Base-by-base conservation (phyloP, 2,329 filamentous ascomycete genomes). In the Leptographium procerum region DNA sequence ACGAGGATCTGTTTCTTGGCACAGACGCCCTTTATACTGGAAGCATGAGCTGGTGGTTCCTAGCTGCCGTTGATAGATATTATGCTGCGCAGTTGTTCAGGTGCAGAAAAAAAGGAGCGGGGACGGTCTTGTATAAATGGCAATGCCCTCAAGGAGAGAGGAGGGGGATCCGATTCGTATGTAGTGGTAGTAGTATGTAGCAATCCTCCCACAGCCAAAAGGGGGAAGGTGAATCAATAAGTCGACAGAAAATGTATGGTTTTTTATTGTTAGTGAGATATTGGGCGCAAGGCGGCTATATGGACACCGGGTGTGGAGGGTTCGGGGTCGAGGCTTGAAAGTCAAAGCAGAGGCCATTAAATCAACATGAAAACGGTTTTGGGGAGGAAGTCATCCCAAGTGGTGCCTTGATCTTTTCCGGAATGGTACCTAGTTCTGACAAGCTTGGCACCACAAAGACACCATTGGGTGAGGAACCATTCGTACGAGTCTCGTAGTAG, bases 81-180 rank as follows among this genome's bases (percentile, higher is more conserved):
- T 28, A 3, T 28, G 13, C 47, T n/a, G 3, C 26, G 7, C 11
- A 8, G 11, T 26, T 4, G 26, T n/a, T n/a, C 47, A 13, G 47
- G 24, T 24, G 26, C 14, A 50, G 14, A 16, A 4, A 34, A 33
- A 52, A 33, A 52, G 16, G 50, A 24, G 50, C 14, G 50, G 26
- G 28, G 50, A 33, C 4, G 5, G 6, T 2, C 45, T 48, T 55
- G 55, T 61, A 57, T 60, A 58, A 55, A 60, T 55, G 54, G 58
- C 55, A 58, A 61, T 61, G 60, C 55, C 28, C 22, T 28, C 47
- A 28, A 22, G 47, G 47, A 24, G 16, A n/a, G 40, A 19, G 40
- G 40, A 19, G 40, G 19, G 4, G 19, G 40, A n/a, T n/a, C 3
- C 19, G 10, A 43, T n/a, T n/a, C n/a, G n/a, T n/a, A n/a, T n/a